Evolutionary conservation across 2,329 filamentous ascomycete species (phyloP).

Genomic region (Gliomastix tumulicola): DNA sequence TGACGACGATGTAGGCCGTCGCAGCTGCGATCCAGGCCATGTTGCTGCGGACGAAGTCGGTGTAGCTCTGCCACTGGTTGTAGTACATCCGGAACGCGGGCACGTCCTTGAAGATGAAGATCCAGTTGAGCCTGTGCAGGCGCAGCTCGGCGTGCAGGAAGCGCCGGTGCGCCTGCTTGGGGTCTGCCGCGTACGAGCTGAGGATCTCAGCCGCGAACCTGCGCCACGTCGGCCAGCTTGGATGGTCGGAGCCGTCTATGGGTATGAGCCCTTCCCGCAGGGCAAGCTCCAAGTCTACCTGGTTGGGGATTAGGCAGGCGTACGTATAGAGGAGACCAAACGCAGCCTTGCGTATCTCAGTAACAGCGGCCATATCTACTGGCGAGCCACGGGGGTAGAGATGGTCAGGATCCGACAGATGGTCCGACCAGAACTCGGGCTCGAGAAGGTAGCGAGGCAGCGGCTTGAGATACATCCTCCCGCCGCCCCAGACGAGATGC

Average conservation of each 20-base stretch:
- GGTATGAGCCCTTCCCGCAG: not conserved
- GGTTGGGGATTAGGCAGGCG: not conserved
- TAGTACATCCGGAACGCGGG: not conserved
- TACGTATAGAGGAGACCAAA: not conserved
- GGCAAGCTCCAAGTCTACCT: not conserved
- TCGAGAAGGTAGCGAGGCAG: constrained; percentile 19
- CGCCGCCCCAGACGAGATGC: constrained; percentile 14
- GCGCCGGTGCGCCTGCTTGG: not conserved
- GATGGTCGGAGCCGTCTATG: not conserved
- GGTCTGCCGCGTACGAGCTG: not conserved
- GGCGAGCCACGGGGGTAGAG: not conserved
- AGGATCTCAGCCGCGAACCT: not conserved
- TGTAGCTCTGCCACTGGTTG: not conserved
- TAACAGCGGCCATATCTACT: not conserved
- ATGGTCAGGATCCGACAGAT: constrained; percentile 4
- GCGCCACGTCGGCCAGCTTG: not conserved
- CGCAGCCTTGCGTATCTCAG: not conserved
- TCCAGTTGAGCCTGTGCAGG: not conserved
- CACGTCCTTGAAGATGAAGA: not conserved
- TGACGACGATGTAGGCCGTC: constrained; percentile 28
- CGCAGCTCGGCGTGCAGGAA: not conserved
- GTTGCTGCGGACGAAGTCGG: constrained; percentile 19
- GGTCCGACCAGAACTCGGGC: constrained; percentile 8
- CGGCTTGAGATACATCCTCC: constrained; percentile 15
- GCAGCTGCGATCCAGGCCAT: constrained; percentile 24